Evolutionary conservation across 2,329 filamentous ascomycete genomes (phyloP).

Genomic region (Thielaviopsis musarum): DNA sequence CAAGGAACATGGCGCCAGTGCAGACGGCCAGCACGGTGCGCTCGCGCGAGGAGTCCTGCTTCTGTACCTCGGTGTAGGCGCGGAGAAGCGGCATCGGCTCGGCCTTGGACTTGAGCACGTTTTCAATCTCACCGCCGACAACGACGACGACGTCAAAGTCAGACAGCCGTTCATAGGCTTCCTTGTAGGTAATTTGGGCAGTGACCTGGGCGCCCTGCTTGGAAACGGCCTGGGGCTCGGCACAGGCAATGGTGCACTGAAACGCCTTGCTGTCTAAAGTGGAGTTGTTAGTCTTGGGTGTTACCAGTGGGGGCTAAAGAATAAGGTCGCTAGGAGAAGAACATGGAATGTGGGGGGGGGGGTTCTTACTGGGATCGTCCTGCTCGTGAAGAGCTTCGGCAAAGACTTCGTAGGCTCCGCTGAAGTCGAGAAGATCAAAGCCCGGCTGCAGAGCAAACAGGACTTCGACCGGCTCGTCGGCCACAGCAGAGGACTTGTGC

Average conservation of each 20-base stretch:
- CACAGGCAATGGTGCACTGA: conserved; percentile 37
- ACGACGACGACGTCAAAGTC: conserved; percentile 70
- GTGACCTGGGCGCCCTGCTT: conserved; percentile 51
- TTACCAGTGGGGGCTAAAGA: neutral
- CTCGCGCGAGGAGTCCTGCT: conserved; percentile 62
- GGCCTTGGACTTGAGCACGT: conserved; percentile 47
- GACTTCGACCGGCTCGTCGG: conserved; percentile 42
- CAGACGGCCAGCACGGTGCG: conserved; percentile 68
- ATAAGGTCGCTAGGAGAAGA: neutral
- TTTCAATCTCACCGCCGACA: conserved; percentile 51
- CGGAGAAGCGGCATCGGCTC: conserved; percentile 58
- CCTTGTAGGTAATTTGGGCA: conserved; percentile 62
- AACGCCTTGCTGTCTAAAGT: conserved; percentile 36
- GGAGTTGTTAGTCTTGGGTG: neutral
- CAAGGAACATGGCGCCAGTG: conserved; percentile 64
- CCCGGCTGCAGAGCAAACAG: conserved; percentile 43
- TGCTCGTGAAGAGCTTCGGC: conserved; percentile 33
- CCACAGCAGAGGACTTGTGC: conserved; percentile 39
- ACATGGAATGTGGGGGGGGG: neutral
- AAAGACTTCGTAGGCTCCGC: conserved; percentile 37
- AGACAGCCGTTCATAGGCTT: conserved; percentile 55
- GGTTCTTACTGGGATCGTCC: conserved; percentile 32
- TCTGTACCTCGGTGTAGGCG: conserved; percentile 63
- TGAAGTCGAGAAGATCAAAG: conserved; percentile 42
- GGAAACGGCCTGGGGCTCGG: conserved; percentile 37